Conservation (phyloP, 108 stramenopile species). For the Cyclotella cryptica region DNA sequence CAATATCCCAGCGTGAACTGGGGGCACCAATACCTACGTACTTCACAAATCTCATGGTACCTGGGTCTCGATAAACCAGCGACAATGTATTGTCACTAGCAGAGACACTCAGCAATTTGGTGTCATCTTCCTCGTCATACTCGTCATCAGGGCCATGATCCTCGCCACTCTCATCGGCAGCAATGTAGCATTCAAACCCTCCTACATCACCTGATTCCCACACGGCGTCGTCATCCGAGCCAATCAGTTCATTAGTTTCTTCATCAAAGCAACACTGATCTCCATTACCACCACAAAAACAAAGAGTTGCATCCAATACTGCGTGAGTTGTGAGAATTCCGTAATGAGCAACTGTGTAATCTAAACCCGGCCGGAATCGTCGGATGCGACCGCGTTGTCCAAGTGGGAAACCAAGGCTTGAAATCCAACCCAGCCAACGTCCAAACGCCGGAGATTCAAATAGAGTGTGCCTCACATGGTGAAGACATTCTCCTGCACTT, state of each 20-base stretch:
- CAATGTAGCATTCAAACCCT: conserved; percentile 97
- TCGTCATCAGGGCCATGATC: conserved; percentile 77
- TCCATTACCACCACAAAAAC: conserved; percentile 69
- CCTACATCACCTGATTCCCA: conserved; percentile 94
- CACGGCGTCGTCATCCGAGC: conserved; percentile 65
- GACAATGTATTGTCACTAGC: conserved; percentile 94
- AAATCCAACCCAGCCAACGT: conserved; percentile 61
- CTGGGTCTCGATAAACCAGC: conserved; percentile 92
- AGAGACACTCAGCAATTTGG: conserved; percentile 90
- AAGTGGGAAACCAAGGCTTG: conserved; percentile 70
- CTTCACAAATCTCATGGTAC: conserved; percentile 96
- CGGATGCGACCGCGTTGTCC: conserved; percentile 77
- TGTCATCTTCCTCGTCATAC: conserved; percentile 93
- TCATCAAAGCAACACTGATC: conserved; percentile 60
- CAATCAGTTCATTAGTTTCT: conserved; percentile 54
- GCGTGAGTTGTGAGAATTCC: conserved; percentile 72
- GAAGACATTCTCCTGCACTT: conserved; percentile 48
- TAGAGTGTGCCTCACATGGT: conserved; percentile 55
- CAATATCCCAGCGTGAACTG: conserved; percentile 91
- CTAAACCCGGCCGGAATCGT: conserved; percentile 95
- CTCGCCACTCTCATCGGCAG: conserved; percentile 89
- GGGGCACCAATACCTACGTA: conserved; percentile 92
- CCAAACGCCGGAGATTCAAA: conserved; percentile 71
- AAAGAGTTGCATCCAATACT: conserved; percentile 91
- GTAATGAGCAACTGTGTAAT: conserved; percentile 97